Conservation (phyloP, 1,284 basidiomycete species). For the Fomes fomentarius region DNA sequence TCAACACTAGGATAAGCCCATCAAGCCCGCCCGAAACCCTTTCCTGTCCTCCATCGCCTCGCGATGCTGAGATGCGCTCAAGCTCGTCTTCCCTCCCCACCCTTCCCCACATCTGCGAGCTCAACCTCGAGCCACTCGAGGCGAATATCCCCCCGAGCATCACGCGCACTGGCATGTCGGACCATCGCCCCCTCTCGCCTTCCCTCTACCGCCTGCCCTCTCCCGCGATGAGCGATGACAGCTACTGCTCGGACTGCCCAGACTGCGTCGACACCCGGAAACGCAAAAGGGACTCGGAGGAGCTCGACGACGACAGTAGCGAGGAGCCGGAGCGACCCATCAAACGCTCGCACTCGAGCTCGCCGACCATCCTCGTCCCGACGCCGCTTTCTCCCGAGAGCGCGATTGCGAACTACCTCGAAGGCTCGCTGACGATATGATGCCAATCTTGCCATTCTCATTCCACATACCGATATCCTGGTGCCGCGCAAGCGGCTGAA, state of each 20-base stretch:
- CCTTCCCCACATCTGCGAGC: slow-evolving; percentile 13
- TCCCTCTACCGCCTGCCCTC: slow-evolving; percentile 30
- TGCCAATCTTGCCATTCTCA: background rate
- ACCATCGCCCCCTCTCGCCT: slow-evolving; percentile 16
- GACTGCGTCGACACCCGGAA: slow-evolving; percentile 31
- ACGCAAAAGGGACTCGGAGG: slow-evolving; percentile 25
- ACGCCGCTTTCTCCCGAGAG: slow-evolving; percentile 11
- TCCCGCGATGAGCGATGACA: slow-evolving; percentile 29
- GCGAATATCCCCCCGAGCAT: slow-evolving; percentile 14
- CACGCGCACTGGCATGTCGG: background rate
- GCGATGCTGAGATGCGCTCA: slow-evolving; percentile 17
- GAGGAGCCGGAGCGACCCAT: slow-evolving; percentile 18
- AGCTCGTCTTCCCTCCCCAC: slow-evolving; percentile 10
- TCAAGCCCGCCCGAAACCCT: slow-evolving; percentile 15
- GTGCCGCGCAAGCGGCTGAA: too few relatives aligned
- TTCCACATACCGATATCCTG: too few relatives aligned
- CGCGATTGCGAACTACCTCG: slow-evolving; percentile 16
- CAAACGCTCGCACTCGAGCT: slow-evolving; percentile 27
- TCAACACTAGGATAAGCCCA: slow-evolving; percentile 2
- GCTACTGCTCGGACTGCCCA: slow-evolving; percentile 36
- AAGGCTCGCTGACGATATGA: slow-evolving; percentile 21
- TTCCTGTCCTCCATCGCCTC: slow-evolving; percentile 16
- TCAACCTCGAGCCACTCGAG: slow-evolving; percentile 15
- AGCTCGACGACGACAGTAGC: slow-evolving; percentile 4
- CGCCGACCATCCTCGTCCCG: slow-evolving; percentile 10